A percentile compares a stretch with the other conserved stretches of the same genome.
Conservation (phyloP, 352 stramenopile species). For the Phytopythium montanum region DNA sequence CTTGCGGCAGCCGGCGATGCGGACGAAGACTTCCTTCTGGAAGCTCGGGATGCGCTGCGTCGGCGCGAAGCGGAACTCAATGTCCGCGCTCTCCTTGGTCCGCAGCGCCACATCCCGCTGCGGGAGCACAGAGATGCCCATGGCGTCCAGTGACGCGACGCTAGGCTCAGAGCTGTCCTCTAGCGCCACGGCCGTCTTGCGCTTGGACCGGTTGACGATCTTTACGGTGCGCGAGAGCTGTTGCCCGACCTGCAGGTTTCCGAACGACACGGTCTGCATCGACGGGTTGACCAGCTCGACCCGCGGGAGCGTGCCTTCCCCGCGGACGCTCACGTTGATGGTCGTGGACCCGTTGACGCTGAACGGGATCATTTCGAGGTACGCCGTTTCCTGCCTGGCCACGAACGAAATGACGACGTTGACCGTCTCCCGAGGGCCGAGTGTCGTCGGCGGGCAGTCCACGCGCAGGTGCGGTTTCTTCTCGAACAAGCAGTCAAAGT, state of each 20-base stretch:
- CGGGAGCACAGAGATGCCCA: conserved; percentile 69
- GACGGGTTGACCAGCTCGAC: conserved; percentile 88
- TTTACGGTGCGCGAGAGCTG: conserved; percentile 63
- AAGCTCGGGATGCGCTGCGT: conserved; percentile 62
- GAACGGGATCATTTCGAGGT: conserved; percentile 88
- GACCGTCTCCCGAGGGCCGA: conserved; percentile 75
- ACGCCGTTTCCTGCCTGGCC: conserved; percentile 74
- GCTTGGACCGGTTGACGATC: conserved; percentile 85
- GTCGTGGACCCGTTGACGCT: conserved; percentile 87
- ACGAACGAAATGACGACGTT: conserved; percentile 86
- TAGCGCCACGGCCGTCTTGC: conserved; percentile 65
- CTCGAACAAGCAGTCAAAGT: conserved; percentile 89
- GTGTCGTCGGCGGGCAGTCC: conserved; percentile 73
- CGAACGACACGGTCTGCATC: conserved; percentile 82
- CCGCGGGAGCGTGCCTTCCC: conserved; percentile 71
- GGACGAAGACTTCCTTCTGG: conserved; percentile 58
- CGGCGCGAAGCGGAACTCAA: conserved; percentile 76
- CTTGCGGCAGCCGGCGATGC: conserved; percentile 56
- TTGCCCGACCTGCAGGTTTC: conserved; percentile 80
- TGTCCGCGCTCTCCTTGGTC: conserved; percentile 69
- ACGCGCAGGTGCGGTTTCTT: conserved; percentile 86
- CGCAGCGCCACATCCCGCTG: conserved; percentile 57
- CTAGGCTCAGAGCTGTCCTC: conserved; percentile 22
- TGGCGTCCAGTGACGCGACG: conserved; percentile 26
- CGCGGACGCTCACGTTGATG: conserved; percentile 66